These are phyloP conservation scores for Plantago ovata DNA, from an alignment of 257 asterid genomes.

Conservation along the genomic window DNA sequence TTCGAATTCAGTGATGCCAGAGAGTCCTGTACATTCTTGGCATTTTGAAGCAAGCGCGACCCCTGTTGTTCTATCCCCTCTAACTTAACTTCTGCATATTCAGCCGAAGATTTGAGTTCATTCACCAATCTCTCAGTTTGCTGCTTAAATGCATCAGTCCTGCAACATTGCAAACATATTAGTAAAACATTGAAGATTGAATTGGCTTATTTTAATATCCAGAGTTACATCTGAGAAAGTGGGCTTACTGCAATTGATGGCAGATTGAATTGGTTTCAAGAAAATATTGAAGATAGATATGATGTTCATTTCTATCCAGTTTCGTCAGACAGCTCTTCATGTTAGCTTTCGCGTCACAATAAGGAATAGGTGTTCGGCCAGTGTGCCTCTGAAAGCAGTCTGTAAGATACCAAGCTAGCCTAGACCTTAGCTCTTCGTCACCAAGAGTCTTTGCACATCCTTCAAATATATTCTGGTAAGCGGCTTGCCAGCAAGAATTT, in stretches of 20 bases:
- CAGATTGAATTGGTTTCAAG: slow-evolving; percentile 74
- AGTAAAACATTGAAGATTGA: neutral
- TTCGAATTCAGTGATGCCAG: slow-evolving; percentile 41
- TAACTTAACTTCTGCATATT: slow-evolving; percentile 57
- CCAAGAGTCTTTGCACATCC: slow-evolving; percentile 63
- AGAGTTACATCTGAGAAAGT: neutral
- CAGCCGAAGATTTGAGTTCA: slow-evolving; percentile 55
- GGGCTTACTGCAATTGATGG: slow-evolving; percentile 75
- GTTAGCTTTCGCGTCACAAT: slow-evolving; percentile 39
- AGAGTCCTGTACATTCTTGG: slow-evolving; percentile 52
- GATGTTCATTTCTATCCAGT: slow-evolving; percentile 43
- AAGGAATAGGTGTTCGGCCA: slow-evolving; percentile 60
- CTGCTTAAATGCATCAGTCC: slow-evolving; percentile 66
- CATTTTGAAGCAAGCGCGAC: slow-evolving; percentile 35
- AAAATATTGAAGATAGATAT: slow-evolving; percentile 54
- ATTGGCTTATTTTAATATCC: too few species aligned
- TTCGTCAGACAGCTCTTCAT: slow-evolving; percentile 46
- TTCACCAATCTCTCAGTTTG: slow-evolving; percentile 81
- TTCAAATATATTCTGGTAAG: slow-evolving; percentile 46
- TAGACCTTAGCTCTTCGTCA: slow-evolving; percentile 57
- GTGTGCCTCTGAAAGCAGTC: slow-evolving; percentile 75
- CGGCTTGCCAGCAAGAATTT: slow-evolving; percentile 61
- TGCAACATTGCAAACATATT: slow-evolving; percentile 15
- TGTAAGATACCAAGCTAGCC: slow-evolving; percentile 84
- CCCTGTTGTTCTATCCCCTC: slow-evolving; percentile 52